Base-by-base conservation (phyloP, 192 early-diverging fungal genomes). In the Dimargaris cristalligena region DNA sequence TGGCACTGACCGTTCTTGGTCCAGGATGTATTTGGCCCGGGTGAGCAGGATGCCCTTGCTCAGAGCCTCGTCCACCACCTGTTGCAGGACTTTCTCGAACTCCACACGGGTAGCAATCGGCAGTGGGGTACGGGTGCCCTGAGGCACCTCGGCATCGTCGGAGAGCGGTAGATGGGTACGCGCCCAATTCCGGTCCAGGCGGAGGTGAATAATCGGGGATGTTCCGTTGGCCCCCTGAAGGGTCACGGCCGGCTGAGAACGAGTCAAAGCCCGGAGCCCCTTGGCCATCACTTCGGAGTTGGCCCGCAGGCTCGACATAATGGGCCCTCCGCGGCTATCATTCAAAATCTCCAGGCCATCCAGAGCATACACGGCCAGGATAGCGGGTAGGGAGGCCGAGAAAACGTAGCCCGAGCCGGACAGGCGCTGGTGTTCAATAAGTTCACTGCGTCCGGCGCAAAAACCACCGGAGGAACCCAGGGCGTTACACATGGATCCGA, bases 321-420 rank as follows among this genome's bases (percentile, higher is more conserved):
- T 68, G 10, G 63, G 56, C 51, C 66, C 63, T 1, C 54, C 54
- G n/a, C 34, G 54, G 29, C 18, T 29, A 33, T 32, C 34, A 16
- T 20, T 14, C 34, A 56, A 33, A n/a, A 83, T 67, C 3, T 76
- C 75, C 60, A 98, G 72, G 4, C 86, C 88, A 66, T 94, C 89
- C 1, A 83, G 73, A n/a, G 89, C 87, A 41, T 86, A 78, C 26
- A 91, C 89, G 20, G 92, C 79, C 4, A 98, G 78, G 70, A 93
- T 88, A 25, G 91, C 89, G 23, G 94, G 94, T 41, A 98, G 79
- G 14, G 92, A 88, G 0, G 94, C 94, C 34, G 92, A 95, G 70
- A 87, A 98, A 60, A 83, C 85, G 72, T 95, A 98, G 1, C 87
- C 87, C 34, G 75, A 72, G 4, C 91, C 91, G 13, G 90, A 90